Evolutionary conservation across 78 protist genomes (phyloP).

Genomic region (Chrysochromulina parva): DNA sequence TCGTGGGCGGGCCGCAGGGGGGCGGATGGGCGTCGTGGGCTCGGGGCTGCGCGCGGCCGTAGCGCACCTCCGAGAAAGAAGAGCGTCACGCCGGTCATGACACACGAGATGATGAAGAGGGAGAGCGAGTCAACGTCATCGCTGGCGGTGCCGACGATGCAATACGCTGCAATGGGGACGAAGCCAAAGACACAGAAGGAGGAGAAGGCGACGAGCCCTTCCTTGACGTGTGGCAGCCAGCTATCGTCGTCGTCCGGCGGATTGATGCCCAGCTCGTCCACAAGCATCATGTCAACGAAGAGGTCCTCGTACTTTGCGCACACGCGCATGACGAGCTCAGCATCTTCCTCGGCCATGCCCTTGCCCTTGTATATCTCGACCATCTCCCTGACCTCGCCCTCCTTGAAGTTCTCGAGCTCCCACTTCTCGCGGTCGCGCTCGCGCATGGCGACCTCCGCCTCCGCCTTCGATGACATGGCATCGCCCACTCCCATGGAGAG

Average conservation of each 20-base stretch:
- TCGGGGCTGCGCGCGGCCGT: no score
- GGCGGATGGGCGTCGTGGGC: no score
- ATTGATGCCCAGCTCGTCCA: constrained; percentile 55
- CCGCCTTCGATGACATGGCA: constrained; percentile 68
- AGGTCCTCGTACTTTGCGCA: constrained; percentile 36
- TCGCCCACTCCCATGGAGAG: constrained; percentile 87
- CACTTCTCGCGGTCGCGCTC: constrained; percentile 66
- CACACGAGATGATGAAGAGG: constrained; percentile 53
- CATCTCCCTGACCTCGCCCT: constrained; percentile 59
- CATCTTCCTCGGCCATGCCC: constrained; percentile 69
- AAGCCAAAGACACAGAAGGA: constrained; percentile 41
- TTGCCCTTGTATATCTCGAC: constrained; percentile 65
- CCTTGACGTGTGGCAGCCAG: not conserved
- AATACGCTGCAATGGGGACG: not conserved
- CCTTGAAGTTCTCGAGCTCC: constrained; percentile 64
- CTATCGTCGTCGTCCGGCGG: constrained; percentile 37
- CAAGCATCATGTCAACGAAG: constrained; percentile 49
- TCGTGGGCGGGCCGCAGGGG: no score
- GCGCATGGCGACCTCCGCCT: constrained; percentile 44
- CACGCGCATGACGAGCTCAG: not conserved
- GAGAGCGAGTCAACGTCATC: constrained; percentile 31
- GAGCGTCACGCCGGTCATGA: constrained; percentile 37
- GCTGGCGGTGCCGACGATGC: not conserved
- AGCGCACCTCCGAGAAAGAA: constrained; percentile 58
- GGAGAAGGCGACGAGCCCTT: not conserved